Evolutionary conservation across 352 stramenopile genomes (phyloP), one percentile per base, ranked within the genome.

Genomic region (Pythium myriotylum): DNA sequence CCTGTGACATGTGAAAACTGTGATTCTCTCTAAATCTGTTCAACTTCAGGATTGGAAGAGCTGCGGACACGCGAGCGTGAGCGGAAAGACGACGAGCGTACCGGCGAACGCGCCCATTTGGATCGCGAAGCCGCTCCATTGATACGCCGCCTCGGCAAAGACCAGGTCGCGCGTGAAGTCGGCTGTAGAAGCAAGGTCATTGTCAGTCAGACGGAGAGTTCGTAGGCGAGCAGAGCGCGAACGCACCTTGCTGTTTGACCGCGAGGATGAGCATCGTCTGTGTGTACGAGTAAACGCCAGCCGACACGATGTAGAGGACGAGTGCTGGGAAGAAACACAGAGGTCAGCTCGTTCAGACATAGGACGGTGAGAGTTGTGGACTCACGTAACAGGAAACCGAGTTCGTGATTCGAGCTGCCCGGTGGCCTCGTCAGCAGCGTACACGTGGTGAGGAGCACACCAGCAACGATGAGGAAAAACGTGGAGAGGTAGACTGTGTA

Each of bases 261-360:
- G 74, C 84, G n/a, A 87, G 59, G 40, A 82, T 81, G 14, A 89
- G 62, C 78, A 89, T 92, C 12, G 82, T 88, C 62, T 92, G 79
- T 1, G 82, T 87, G 70, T 92, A 92, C 2, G 80, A 67, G 53
- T 81, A 87, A 12, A 82, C 55, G n/a, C 73, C 64, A 7, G 88
- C 58, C 48, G 81, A 91, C 12, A 54, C 40, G 12, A 87, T 73
- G 53, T 88, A 81, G 22, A 72, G 59, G 13, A 77, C 40, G 6
- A 89, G 61, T 0, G 82, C 74, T 86, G 32, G 0, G 17, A 19
- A 20, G 2, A 16, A n/a, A n/a, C n/a, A n/a, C n/a, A n/a, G n/a
- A n/a, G n/a, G n/a, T n/a, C n/a, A n/a, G n/a, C n/a, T n/a, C n/a
- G n/a, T n/a, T n/a, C n/a, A n/a, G 23, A 45, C 16, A 23, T 19